Evolutionary conservation across 139 green algal species (phyloP).

Genomic region (Tetraselmis striata): DNA sequence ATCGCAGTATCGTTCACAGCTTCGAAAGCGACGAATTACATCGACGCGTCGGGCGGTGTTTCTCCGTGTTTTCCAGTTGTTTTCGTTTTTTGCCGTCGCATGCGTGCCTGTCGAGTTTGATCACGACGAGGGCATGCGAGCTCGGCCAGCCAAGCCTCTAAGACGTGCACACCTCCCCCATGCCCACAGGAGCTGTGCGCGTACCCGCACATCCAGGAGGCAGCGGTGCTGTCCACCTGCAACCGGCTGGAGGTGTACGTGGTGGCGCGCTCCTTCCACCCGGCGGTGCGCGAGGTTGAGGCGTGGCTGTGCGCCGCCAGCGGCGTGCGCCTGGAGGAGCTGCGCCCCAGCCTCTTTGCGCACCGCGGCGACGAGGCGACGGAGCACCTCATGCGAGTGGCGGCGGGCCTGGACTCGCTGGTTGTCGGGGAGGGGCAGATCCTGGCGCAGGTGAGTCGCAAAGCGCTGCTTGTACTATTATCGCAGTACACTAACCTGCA

Average conservation of each 20-base stretch:
- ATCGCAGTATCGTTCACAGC: no score
- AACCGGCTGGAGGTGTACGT: conserved; percentile 99
- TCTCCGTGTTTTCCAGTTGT: no score
- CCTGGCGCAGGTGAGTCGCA: conserved; percentile 93
- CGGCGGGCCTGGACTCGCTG: conserved; percentile 91
- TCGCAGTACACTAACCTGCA: no score
- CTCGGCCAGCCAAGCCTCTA: neutral
- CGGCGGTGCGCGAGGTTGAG: conserved; percentile 90
- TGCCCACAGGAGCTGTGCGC: conserved; percentile 62
- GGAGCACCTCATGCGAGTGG: conserved; percentile 87
- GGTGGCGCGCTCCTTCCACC: conserved; percentile 88
- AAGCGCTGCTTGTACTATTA: no score
- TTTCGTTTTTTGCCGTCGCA: no score
- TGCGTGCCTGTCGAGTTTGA: neutral
- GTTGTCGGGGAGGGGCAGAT: conserved; percentile 99
- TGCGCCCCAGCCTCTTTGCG: conserved; percentile 92
- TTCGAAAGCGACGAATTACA: no score
- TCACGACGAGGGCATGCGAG: neutral
- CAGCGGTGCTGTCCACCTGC: conserved; percentile 93
- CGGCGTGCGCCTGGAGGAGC: conserved; percentile 85
- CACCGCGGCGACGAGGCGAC: conserved; percentile 89
- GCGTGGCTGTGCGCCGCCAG: conserved; percentile 90
- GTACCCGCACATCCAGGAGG: conserved; percentile 98
- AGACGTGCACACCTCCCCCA: neutral
- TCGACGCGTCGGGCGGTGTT: no score